Base-by-base conservation (phyloP, 1,139 yeast genomes). In the Nadsonia commutata region DNA sequence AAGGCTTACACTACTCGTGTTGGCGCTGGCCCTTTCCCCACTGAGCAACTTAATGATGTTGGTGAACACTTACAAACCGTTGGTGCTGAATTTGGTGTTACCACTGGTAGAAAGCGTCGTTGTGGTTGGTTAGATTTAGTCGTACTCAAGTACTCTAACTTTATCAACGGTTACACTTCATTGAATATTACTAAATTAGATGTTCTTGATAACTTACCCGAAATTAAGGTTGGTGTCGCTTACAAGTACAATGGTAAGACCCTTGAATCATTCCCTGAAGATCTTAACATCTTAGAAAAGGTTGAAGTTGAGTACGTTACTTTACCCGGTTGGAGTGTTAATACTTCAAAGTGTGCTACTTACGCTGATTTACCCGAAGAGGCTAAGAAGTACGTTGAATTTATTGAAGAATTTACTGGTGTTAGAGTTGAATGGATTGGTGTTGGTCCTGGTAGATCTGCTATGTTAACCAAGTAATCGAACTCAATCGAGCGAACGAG, bases 111-210 rank as follows among this genome's bases (percentile, higher is more conserved):
- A 71, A 88, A 88, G 75, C 83, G 99, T 71, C 80, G 99, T 68
- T 93, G 98, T 65, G 99, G 99, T 45, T 90, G 99, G 99, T 77
- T 90, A 58, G 99, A 90, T 65, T 72, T 93, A 56, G 98, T 90
- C 31, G 95, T 93, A 37, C 71, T 90, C 65, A 83, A 81, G 64
- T 90, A 90, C 67, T 86, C 97, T 39, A 77, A 84, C 48, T 65
- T 78, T 60, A 85, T 90, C 64, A 90, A 90, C 60, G 98, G 98
- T 45, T 90, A 88, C 72, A 90, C 98, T 42, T 74, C 83, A 45
- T 74, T 90, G 61, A 90, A 90, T 71, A 80, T 93, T 61, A 90
- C 98, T 56, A 93, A 90, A 65, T 75, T 90, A 58, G 98, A 90
- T 59, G 95, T 90, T 43, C 74, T 90, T 58, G 98, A 93, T 64